Base-by-base conservation (phyloP, 768 basidiomycete species). In the Phallus indusiatus region DNA sequence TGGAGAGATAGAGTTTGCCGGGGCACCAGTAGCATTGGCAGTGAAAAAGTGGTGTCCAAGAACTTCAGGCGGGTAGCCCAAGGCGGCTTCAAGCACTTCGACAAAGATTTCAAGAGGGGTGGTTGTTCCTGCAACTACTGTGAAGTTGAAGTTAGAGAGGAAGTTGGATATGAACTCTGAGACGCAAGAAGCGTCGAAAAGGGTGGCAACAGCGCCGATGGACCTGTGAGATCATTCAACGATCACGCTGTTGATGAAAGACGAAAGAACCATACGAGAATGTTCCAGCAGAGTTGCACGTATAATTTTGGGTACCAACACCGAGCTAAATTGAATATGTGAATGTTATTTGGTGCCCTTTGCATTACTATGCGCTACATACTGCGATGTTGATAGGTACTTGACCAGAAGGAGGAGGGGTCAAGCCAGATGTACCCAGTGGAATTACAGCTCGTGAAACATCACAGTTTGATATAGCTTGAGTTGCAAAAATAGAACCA, bases 31-130 rank as follows among this genome's bases (percentile, higher is more conserved):
- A 5, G 77, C 71, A 66, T 79, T 78, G 0, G 72, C 66, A 36
- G 81, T 72, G 67, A 83, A 87, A 73, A 78, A 84, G 63, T 86
- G 83, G 60, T 81, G 74, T 14, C 78, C 78, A 34, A 78, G 71
- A 46, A 74, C 66, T 9, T 48, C 60, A 50, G 53, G 6, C 16
- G 56, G 60, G 57, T 50, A 65, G 18, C 53, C 59, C 35, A 62
- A 51, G 46, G n/a, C 48, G 6, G 51, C 16, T 22, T 66, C 64
- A 21, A 70, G 24, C 11, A 63, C 58, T 17, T 48, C 42, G 18
- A 50, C 54, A 12, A 53, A 24, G 47, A 42, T 5, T 42, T 42
- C 42, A 28, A 28, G 2, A 7, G 28, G 28, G 28, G 28, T 28
- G 28, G 7, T 28, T 7, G 28, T 3, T 7, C 7, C 28, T 3